Evolutionary conservation across 2,329 filamentous ascomycete species (phyloP).

Genomic region (Lasiodiplodia hormozganensis): DNA sequence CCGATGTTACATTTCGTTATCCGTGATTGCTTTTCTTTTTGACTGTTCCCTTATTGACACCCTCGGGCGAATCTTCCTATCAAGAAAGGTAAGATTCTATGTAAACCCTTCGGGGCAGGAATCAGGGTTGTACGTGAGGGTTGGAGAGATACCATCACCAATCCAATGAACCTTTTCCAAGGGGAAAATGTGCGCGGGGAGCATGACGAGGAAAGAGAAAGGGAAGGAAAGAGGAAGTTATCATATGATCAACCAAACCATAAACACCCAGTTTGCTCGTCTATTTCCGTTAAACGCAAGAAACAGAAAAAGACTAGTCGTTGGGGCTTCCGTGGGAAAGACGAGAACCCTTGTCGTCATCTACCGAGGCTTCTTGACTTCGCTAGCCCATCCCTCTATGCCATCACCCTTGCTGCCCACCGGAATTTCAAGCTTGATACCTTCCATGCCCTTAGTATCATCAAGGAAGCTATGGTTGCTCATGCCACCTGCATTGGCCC

Average conservation of each 20-base stretch:
- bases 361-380: slow-evolving; percentile 69
- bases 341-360: slow-evolving; percentile 17
- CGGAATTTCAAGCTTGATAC: slow-evolving; percentile 73
- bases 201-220: slow-evolving; percentile 15
- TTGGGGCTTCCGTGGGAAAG: slow-evolving; percentile 5
- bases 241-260: slow-evolving; percentile 28
- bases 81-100: not conserved
- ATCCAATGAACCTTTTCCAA: slow-evolving; percentile 16
- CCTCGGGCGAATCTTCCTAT: not conserved
- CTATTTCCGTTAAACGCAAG: slow-evolving; percentile 26
- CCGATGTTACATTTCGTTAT: slow-evolving; percentile 10
- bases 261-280: slow-evolving; percentile 29
- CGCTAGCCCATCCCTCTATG: slow-evolving; percentile 91
- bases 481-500: slow-evolving; percentile 97
- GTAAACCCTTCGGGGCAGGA: not conserved
- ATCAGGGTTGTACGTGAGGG: not conserved
- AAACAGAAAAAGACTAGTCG: slow-evolving; percentile 24
- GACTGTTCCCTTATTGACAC: not conserved
- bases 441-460: slow-evolving; percentile 88
- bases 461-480: slow-evolving; percentile 81
- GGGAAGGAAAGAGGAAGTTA: slow-evolving; percentile 16
- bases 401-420: slow-evolving; percentile 87
- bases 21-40: slow-evolving; percentile 13
- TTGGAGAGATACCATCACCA: slow-evolving; percentile 1
- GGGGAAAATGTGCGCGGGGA: not conserved